Evolutionary conservation across 805 yeast species (phyloP), one percentile per base, ranked within the genome.

Genomic region (Saccharomycopsis schoenii): DNA sequence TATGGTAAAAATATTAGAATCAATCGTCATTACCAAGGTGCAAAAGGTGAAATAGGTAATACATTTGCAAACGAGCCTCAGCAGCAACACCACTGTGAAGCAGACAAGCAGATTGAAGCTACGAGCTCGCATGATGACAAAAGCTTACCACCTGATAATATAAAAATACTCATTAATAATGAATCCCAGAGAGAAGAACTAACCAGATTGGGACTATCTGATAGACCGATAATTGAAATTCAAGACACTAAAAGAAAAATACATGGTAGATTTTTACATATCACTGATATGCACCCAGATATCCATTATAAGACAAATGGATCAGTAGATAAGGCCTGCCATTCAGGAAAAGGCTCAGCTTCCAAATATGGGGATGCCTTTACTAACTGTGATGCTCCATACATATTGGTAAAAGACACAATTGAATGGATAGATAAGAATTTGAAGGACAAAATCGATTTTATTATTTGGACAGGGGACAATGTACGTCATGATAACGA

Each of bases 381-480:
- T 68, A 70, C 79, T 37, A 93, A 93, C 1, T 89, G 96, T 68
- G 97, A 89, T 70, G 75, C 90, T 1, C 90, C 96, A 1, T 70
- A 83, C 69, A 72, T 73, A 0, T 71, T 89, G 57, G 82, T 86
- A 71, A 75, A 83, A 10, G 77, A 77, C 17, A 88, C 96, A 0
- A 72, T 89, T 60, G 70, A 77, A 37, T 89, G 96, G 94, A 74
- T 89, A 1, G 71, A 77, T 21, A 75, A 76, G 12, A 83, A 88
- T 62, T 70, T 89, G 62, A 81, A 77, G 63, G 94, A 88, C 70
- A 83, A 89, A 65, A 84, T 89, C 57, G 97, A 89, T 70, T 89
- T 89, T 72, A 85, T 89, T 12, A 80, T 89, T 14, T 89, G 96
- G 96, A 89, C 96, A 0, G 97, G 97, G 39, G 97, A 89, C 72